Percentiles rank a stretch among this genome's conserved stretches.
These are phyloP conservation scores for Syzygium malaccense DNA, from an alignment of 441 rosid species.

Conservation along the genomic window DNA sequence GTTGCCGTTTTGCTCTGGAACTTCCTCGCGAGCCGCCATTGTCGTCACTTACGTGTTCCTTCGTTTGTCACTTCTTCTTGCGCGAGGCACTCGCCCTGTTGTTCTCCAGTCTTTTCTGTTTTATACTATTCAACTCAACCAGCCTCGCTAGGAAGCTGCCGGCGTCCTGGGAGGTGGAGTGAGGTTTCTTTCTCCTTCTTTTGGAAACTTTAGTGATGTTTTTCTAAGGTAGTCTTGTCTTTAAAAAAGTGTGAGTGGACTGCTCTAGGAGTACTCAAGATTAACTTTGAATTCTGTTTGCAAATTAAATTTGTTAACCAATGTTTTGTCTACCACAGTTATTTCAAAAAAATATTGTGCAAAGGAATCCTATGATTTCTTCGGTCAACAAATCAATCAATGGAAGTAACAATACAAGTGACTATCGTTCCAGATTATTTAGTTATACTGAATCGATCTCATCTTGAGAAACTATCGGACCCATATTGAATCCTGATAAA, in stretches of 20 bases:
- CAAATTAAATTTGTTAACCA: not conserved
- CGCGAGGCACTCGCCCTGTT: not conserved
- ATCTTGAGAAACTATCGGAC: not conserved
- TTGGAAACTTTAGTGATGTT: not conserved
- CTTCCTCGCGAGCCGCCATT: conserved; percentile 11
- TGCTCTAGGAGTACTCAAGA: not conserved
- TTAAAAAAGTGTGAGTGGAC: not conserved
- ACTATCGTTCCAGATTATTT: not conserved
- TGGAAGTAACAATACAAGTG: not conserved
- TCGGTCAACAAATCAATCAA: not conserved
- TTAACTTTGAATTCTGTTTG: not conserved
- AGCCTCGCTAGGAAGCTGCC: conserved; percentile 11
- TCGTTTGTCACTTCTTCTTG: not conserved
- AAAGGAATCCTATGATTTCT: not conserved
- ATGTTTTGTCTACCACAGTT: not conserved
- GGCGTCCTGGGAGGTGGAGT: conserved; percentile 13
- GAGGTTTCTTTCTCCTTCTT: not conserved
- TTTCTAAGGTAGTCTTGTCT: not conserved
- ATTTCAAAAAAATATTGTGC: not conserved
- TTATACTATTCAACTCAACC: not conserved
- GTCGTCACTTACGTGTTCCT: not conserved
- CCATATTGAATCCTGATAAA: not conserved
- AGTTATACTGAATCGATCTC: not conserved
- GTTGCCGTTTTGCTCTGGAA: not conserved
- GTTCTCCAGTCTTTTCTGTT: not conserved